Percentiles rank a stretch among this genome's conserved stretches.
Evolutionary conservation across 2,329 filamentous ascomycete species (phyloP).

Genomic region (Nemania sp.): DNA sequence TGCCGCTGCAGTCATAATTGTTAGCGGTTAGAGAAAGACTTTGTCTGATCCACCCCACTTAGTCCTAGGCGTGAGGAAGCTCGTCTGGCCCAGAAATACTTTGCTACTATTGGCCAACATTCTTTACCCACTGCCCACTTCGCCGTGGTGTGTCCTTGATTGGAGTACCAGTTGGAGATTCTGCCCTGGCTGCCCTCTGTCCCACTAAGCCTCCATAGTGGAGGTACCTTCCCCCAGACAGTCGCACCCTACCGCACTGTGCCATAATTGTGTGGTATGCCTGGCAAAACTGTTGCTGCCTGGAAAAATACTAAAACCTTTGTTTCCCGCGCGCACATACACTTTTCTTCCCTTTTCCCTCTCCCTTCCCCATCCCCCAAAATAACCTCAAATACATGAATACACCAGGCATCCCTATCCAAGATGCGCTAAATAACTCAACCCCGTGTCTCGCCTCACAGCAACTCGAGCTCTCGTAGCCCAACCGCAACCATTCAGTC

Average conservation of each 20-base stretch:
- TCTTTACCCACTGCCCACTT: not conserved
- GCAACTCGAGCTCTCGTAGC: conserved; percentile 39
- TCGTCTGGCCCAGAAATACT: not conserved
- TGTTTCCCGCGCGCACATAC: conserved; percentile 29
- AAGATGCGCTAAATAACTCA: conserved; percentile 61
- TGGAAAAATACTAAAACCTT: conserved; percentile 40
- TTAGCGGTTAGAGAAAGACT: conserved; percentile 34
- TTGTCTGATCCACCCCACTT: conserved; percentile 22
- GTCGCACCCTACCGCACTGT: too few species aligned
- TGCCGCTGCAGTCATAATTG: conserved; percentile 25
- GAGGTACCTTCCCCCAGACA: conserved; percentile 1
- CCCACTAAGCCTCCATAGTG: not conserved
- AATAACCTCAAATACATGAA: conserved; percentile 39
- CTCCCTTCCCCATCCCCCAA: conserved; percentile 42
- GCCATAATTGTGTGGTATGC: not conserved
- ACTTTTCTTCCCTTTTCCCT: conserved; percentile 35
- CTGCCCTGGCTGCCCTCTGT: too few species aligned
- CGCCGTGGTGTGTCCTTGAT: conserved; percentile 18
- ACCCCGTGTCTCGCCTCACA: conserved; percentile 43
- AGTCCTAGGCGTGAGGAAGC: conserved; percentile 1
- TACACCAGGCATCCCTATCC: conserved; percentile 43
- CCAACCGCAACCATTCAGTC: conserved; percentile 59
- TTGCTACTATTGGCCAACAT: not conserved
- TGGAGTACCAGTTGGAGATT: too few species aligned
- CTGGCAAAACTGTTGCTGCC: conserved; percentile 32